These are phyloP conservation scores for Viridothelium virens DNA, from an alignment of 495 filamentous ascomycete genomes.

Conservation along the genomic window DNA sequence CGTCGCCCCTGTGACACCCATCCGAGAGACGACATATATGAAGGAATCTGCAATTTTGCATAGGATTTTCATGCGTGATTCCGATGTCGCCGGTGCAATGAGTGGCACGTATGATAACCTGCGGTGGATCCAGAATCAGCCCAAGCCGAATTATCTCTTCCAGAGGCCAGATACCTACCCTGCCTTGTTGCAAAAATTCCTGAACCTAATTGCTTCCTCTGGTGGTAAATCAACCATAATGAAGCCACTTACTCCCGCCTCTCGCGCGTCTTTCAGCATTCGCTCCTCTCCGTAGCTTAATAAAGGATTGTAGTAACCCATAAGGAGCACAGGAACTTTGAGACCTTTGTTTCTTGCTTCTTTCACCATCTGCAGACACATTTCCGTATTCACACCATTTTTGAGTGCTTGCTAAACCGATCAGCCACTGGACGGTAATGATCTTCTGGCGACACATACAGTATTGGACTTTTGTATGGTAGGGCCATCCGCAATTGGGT, in stretches of 20 bases:
- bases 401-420: conserved; percentile 54
- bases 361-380: conserved; percentile 70
- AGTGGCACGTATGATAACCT: conserved; percentile 91
- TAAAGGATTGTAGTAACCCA: conserved; percentile 98
- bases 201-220: conserved; percentile 90
- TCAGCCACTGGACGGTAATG: neutral
- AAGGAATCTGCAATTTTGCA: conserved; percentile 98
- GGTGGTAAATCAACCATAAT: conserved; percentile 96
- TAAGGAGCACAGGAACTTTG: conserved; percentile 75
- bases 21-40: conserved; percentile 96
- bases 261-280: conserved; percentile 75
- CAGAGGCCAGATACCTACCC: conserved; percentile 44
- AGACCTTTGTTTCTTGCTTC: conserved; percentile 68
- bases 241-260: conserved; percentile 88
- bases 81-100: conserved; percentile 90
- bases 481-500: conserved; percentile 52
- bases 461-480: conserved; percentile 55
- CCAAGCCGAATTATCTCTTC: neutral
- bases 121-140: conserved; percentile 4
- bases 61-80: conserved; percentile 82
- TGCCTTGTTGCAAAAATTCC: conserved; percentile 67
- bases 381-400: conserved; percentile 77
- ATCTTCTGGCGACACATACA: conserved; percentile 2
- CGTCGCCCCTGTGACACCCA: conserved; percentile 91
- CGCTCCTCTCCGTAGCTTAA: conserved; percentile 87